These are phyloP conservation scores for Aspergillus novofumigatus DNA, from an alignment of 2,329 filamentous ascomycete species.

Conservation along the genomic window DNA sequence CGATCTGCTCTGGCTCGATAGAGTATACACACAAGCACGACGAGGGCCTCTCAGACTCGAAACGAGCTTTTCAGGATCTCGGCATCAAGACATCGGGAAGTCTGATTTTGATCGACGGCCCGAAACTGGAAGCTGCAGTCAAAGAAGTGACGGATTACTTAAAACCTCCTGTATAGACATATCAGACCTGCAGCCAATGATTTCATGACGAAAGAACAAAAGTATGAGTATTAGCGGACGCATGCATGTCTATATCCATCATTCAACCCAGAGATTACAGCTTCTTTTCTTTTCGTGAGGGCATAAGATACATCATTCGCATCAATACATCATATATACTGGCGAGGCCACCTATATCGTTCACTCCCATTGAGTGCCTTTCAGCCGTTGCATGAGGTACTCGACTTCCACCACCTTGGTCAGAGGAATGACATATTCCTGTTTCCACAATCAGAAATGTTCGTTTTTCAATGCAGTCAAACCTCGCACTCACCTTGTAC, in stretches of 20 bases:
- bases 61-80: constrained; percentile 89
- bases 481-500: constrained; percentile 56
- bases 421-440: constrained; percentile 82
- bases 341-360: background rate
- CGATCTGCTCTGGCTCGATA: constrained; percentile 65
- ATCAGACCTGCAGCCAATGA: background rate
- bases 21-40: constrained; percentile 74
- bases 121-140: constrained; percentile 70
- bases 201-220: constrained; percentile 1
- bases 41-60: constrained; percentile 80
- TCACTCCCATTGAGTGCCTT: constrained; percentile 48
- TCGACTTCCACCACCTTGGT: constrained; percentile 99
- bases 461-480: background rate
- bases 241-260: constrained; percentile 2
- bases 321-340: background rate
- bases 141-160: constrained; percentile 74
- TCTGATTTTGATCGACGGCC: constrained; percentile 79
- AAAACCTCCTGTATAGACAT: constrained; percentile 45
- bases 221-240: background rate
- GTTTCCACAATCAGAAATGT: background rate
- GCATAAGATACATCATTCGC: background rate
- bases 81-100: constrained; percentile 81
- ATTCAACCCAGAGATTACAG: background rate
- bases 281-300: background rate
- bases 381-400: constrained; percentile 90